A percentile compares a stretch with the other conserved stretches of the same genome.
Conservation (phyloP, 1,284 basidiomycete genomes). For the Melampsora americana region DNA sequence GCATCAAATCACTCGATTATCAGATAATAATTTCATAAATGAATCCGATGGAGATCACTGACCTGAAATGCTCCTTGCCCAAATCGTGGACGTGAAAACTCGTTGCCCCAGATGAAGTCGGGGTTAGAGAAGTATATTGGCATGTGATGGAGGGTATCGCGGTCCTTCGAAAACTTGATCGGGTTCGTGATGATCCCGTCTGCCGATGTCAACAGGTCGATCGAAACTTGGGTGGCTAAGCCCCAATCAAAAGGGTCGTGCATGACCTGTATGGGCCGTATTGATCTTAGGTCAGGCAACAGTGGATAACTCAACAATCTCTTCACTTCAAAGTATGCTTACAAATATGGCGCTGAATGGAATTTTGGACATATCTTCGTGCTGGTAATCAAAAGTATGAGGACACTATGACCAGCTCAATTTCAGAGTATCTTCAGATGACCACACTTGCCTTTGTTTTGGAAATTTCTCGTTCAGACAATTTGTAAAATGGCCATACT, state of each 20-base stretch:
- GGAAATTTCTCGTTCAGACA: slow-evolving; percentile 9
- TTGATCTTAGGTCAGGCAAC: not conserved
- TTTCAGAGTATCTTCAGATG: no score
- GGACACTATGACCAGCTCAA: no score
- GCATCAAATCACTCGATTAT: not conserved
- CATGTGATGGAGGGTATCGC: not conserved
- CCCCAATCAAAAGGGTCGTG: slow-evolving; percentile 42
- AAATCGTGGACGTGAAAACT: slow-evolving; percentile 34
- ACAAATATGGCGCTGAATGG: slow-evolving; percentile 33
- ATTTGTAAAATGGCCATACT: slow-evolving; percentile 37
- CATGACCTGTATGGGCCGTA: slow-evolving; percentile 24
- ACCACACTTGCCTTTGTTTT: slow-evolving; percentile 13
- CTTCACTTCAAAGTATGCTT: slow-evolving; percentile 2
- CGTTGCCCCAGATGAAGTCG: slow-evolving; percentile 35
- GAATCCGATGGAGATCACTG: not conserved
- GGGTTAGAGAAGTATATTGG: slow-evolving; percentile 41
- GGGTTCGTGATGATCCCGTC: slow-evolving; percentile 25
- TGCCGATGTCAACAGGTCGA: slow-evolving; percentile 37
- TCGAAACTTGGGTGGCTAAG: slow-evolving; percentile 26
- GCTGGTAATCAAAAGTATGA: slow-evolving; percentile 11
- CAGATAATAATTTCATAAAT: not conserved
- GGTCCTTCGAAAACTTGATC: not conserved
- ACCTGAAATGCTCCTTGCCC: slow-evolving; percentile 43
- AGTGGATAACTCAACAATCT: not conserved
- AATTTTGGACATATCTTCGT: slow-evolving; percentile 36